These are phyloP conservation scores for Lactuca saligna DNA, from an alignment of 129 eudicot genomes.

Conservation along the genomic window DNA sequence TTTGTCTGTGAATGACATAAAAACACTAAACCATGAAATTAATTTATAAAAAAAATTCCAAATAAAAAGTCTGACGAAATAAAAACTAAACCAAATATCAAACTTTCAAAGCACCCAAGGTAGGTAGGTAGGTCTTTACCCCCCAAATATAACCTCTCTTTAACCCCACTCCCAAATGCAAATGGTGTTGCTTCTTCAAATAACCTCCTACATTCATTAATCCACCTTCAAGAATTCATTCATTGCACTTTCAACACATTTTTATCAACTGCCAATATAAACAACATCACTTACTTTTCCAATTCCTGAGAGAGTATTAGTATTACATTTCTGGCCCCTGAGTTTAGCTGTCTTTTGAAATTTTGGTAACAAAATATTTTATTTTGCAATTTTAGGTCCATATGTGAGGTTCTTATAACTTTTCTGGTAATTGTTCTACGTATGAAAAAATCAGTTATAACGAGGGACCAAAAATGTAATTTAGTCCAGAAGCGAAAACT, in stretches of 20 bases:
- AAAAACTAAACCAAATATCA: conserved; percentile 31
- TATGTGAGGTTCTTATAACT: too few species aligned
- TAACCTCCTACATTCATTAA: not conserved
- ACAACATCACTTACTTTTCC: conserved; percentile 3
- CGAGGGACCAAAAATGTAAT: too few species aligned
- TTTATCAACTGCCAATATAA: conserved; percentile 28
- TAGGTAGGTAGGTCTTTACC: conserved; percentile 6
- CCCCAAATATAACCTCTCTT: conserved; percentile 24
- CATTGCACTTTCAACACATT: not conserved
- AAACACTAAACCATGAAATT: conserved; percentile 22
- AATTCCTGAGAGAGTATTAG: not conserved
- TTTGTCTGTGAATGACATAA: conserved; percentile 12
- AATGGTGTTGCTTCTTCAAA: not conserved
- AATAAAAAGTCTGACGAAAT: conserved; percentile 19
- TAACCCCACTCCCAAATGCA: not conserved
- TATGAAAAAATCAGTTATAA: too few species aligned
- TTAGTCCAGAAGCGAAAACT: conserved; percentile 9
- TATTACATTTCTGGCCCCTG: not conserved
- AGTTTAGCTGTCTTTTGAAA: not conserved
- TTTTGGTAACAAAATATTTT: not conserved
- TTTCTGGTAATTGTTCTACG: not conserved
- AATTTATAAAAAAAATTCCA: conserved; percentile 17
- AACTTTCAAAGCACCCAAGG: conserved; percentile 23
- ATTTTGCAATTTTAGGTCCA: not conserved
- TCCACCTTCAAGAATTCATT: conserved; percentile 14